Conservation (phyloP, 2,329 filamentous ascomycete species). For the Septoria linicola region DNA sequence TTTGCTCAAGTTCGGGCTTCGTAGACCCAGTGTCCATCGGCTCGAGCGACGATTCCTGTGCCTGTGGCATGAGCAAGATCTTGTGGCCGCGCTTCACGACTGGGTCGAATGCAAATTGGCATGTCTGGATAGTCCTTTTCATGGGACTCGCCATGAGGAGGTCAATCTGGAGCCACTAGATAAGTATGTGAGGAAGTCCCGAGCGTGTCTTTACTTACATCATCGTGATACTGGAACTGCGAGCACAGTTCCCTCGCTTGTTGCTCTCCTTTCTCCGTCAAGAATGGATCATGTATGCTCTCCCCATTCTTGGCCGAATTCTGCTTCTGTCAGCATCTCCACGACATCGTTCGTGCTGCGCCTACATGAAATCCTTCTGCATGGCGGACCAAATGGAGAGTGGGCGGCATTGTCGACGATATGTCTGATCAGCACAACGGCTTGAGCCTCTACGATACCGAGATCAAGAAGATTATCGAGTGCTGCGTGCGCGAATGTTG, state of each 20-base stretch:
- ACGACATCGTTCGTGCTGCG: background rate
- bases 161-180: constrained; percentile 16
- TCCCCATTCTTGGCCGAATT: constrained; percentile 71
- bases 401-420: constrained; percentile 29
- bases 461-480: no score
- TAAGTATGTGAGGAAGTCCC: background rate
- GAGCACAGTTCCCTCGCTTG: constrained; percentile 18
- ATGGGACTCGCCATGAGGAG: constrained; percentile 28
- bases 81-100: constrained; percentile 10
- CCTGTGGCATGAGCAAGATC: constrained; percentile 24
- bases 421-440: no score
- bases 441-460: no score
- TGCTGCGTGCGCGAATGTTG: no score
- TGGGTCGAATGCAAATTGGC: constrained; percentile 41
- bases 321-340: background rate
- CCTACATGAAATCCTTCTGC: constrained; percentile 24
- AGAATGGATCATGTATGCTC: constrained; percentile 45
- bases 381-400: constrained; percentile 28
- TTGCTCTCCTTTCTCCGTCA: constrained; percentile 25
- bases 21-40: constrained; percentile 27
- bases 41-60: constrained; percentile 24
- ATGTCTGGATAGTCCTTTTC: constrained; percentile 30
- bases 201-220: constrained; percentile 30
- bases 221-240: constrained; percentile 28
- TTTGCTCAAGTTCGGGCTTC: constrained; percentile 1